Base-by-base conservation (phyloP, 78 protist genomes). In the Dictyostelium citrinum region DNA sequence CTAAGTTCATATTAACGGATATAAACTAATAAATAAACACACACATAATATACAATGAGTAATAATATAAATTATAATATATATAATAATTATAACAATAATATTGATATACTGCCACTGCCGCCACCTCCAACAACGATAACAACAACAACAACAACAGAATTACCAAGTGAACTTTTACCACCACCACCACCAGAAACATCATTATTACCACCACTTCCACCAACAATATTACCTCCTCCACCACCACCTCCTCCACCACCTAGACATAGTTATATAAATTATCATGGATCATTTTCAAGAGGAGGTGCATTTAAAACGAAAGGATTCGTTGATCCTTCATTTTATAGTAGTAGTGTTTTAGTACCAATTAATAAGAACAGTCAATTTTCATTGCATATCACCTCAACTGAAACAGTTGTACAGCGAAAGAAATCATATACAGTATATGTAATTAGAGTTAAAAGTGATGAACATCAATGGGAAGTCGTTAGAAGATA, bases 401-500 rank as follows among this genome's bases (percentile, higher is more conserved):
- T 88, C 9, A 7, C 67, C 49, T 67, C 86, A 3, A 88, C 86
- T 8, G 93, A 88, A 43, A 88, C 93, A 6, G 93, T 88, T 20
- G 11, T 33, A 5, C 22, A 58, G n/a, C n/a, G 43, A 12, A 58
- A 88, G 33, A 88, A 88, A 67, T 61, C 86, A 43, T 88, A 88
- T 68, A 88, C 93, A 11, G 93, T 88, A 4, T 88, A 88, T 78
- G 82, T 88, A n/a, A 88, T 88, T 33, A 88, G 51, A 60, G 80
- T 88, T 33, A 41, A 49, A 31, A 78, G 85, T 46, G 77, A 88
- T 49, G 55, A 88, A 10, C 51, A 74, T 22, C 77, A 61, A 29
- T 88, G 93, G 93, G 83, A 74, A 29, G 80, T 88, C 2, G 82
- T 88, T 41, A 58, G 93, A 67, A n/a, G 93, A 33, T 88, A 88